Evolutionary conservation across 2,329 filamentous ascomycete genomes (phyloP), one percentile per base, ranked within the genome.

Genomic region (Zymoseptoria pseudotritici): DNA sequence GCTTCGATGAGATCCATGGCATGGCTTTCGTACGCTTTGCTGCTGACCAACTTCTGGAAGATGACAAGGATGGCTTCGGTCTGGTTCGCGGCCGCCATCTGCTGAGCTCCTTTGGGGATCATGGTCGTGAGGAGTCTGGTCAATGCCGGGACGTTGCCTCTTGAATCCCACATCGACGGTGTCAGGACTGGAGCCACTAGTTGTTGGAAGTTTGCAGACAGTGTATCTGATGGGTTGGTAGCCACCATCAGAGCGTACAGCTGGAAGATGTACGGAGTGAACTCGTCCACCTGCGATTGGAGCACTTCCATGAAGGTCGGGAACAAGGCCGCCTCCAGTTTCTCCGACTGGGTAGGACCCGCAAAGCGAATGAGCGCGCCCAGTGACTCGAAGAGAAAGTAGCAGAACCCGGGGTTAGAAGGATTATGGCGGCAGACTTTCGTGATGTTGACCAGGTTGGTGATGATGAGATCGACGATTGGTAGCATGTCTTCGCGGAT

Each of bases 391-490:
- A 99, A 99, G 73, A 96, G 91, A 75, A 93, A 99, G 79, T 99
- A 99, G 77, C 97, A 97, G 78, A 99, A 99, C 11, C 91, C 85
- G 2, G 94, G 94, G 75, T 99, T 99, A 78, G 92, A 97, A 0
- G 94, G 94, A 75, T 99, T 99, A 67, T 88, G 84, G 71, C 91
- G 88, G 75, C 97, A 97, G 66, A 96, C 87, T 69, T 89, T 88
- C 54, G 92, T 96, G 69, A 99, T 97, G 62, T 83, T 87, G 70
- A 96, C 86, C 61, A 99, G 83, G 73, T 95, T 91, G 56, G 85
- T 83, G 57, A 97, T 78, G n/a, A 96, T 85, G 66, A 82, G 83
- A 67, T 96, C 90, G 5, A 88, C 81, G 54, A 94, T 86, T 1
- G 86, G 82, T 2, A 86, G 76, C 13, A 93, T 85, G 26, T 86